Evolutionary conservation across 2,329 filamentous ascomycete genomes (phyloP), one percentile per base, ranked within the genome.

Genomic region (Leptodontidium sp.): DNA sequence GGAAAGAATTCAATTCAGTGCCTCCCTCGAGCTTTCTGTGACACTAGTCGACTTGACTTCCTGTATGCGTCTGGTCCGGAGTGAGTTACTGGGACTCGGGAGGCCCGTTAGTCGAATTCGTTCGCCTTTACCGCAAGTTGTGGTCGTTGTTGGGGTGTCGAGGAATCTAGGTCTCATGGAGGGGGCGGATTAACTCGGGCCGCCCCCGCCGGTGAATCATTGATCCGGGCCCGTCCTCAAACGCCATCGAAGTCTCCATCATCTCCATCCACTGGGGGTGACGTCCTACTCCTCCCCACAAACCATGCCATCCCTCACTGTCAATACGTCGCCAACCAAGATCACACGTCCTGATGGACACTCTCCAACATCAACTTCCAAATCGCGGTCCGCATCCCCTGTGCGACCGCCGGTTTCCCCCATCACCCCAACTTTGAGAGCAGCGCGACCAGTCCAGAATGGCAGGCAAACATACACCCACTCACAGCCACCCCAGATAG

Each of bases 401-500:
- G 63, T 67, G 2, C 63, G 63, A 45, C 77, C 77, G 45, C 74
- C 77, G 0, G 75, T 75, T 61, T 78, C 76, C 2, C 77, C 77
- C 12, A 75, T 79, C 49, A 77, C 77, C 43, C 77, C 77, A 7
- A 74, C 73, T 4, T 67, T 75, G 15, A 62, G 65, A 35, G 47
- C 71, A 14, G 70, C 75, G n/a, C 71, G 66, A 21, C 71, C 72
- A n/a, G 67, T 69, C 43, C 67, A 68, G 29, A 52, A 45, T 35
- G 29, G 43, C 53, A 50, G 63, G 61, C 81, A 80, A 57, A 77
- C 77, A 32, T 81, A 85, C 66, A 82, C 84, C 8, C 85, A 88
- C 74, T 76, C 80, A 14, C 84, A 85, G 68, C 78, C 80, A 8
- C 77, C 78, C 26, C 82, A 82, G 69, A 74, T 76, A 43, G 78